These are phyloP conservation scores for Linnemannia hyalina DNA, from an alignment of 192 early-diverging fungal genomes.

Conservation along the genomic window DNA sequence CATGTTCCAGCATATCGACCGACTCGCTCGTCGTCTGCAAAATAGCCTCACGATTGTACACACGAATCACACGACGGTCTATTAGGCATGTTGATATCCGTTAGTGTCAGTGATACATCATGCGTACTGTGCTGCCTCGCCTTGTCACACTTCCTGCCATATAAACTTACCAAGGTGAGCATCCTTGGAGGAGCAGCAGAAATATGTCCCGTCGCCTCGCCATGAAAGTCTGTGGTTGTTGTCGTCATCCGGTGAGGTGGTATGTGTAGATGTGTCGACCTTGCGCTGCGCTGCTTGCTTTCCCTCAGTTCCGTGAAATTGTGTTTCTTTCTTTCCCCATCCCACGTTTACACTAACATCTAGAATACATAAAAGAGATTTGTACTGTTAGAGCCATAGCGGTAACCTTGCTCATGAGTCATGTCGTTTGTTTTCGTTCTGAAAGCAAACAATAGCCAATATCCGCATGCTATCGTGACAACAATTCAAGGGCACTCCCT, in stretches of 20 bases:
- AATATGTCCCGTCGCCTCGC: conserved; percentile 91
- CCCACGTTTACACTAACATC: conserved; percentile 85
- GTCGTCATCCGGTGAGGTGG: conserved; percentile 78
- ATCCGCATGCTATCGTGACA: neutral
- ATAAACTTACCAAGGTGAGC: conserved; percentile 51
- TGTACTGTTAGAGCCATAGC: neutral
- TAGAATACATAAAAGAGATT: conserved; percentile 25
- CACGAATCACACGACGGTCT: conserved; percentile 75
- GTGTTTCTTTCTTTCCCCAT: conserved; percentile 97
- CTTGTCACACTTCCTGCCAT: neutral
- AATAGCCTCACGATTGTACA: conserved; percentile 90
- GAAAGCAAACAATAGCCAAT: neutral
- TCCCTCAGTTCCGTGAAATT: conserved; percentile 94
- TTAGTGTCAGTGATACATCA: neutral
- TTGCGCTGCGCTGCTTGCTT: conserved; percentile 78
- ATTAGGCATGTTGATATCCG: neutral
- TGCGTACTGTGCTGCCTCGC: neutral
- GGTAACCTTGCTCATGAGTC: neutral
- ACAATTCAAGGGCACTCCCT: neutral
- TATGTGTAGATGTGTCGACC: conserved; percentile 52
- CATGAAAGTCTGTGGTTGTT: conserved; percentile 81
- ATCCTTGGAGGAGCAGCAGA: conserved; percentile 82
- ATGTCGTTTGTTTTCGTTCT: neutral
- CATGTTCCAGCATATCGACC: conserved; percentile 83
- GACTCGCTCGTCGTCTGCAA: conserved; percentile 85